Evolutionary conservation across 305 asterid species (phyloP), one percentile per base, ranked within the genome.

Genomic region (Fraxinus velutina): DNA sequence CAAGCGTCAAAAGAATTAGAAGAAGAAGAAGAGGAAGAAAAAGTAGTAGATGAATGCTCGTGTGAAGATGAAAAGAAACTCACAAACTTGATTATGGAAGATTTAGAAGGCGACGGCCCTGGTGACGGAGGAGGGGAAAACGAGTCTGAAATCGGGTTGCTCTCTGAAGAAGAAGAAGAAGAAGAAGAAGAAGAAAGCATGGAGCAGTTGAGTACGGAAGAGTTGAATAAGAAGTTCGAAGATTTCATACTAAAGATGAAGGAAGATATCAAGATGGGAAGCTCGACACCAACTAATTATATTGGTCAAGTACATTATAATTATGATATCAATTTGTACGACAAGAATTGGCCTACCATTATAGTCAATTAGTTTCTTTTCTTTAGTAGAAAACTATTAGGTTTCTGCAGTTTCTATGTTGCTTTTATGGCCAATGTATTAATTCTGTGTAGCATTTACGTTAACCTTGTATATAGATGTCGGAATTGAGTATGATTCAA

Each of bases 231-330:
- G 81, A 88, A 86, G 47, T 88, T 83, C n/a, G 91, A 86, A 6
- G 91, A 88, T 37, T 88, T 88, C 55, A 88, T 88, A 24, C 77
- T 78, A 47, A 88, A 68, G 77, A 86, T 86, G 87, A 88, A 85
- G 87, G 88, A 86, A 79, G 84, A 81, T 21, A 78, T 88, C 15
- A 84, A 89, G 83, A 71, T 82, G 30, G 84, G 73, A 84, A 76
- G 84, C 57, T 47, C 57, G 57, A 47, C 57, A 13, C 57, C 57
- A 84, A 19, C 36, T 68, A 2, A 50, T 82, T 17, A 78, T 79
- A 3, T 29, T 73, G 37, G 87, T 87, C 19, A 87, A 83, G 30
- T 85, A 60, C 74, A 24, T 4, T 66, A 66, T 27, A 66, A 66
- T 66, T 66, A 66, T 29, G 73, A 66, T 15, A 27, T 66, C 7